Percentiles rank a stretch among this genome's conserved stretches.
Evolutionary conservation across 306 rosid species (phyloP).

Genomic region (cucumber (Cucumis sativus)): DNA sequence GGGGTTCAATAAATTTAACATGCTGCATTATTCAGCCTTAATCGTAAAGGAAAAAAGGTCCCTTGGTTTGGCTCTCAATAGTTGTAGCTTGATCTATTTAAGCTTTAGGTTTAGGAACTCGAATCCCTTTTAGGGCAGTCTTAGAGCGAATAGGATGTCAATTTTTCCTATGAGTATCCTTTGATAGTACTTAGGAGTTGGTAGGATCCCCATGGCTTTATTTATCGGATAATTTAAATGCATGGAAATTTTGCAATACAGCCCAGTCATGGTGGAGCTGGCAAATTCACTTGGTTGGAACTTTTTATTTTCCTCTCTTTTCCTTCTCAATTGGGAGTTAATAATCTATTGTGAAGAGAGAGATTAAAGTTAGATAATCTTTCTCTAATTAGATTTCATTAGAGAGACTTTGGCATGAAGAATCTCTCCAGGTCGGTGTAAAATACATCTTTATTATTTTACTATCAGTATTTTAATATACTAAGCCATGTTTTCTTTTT

Average conservation of each 20-base stretch:
- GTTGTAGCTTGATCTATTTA: neutral
- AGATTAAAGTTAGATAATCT: too few species aligned
- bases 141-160: neutral
- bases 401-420: too few species aligned
- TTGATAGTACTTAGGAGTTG: neutral
- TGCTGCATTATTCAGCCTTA: neutral
- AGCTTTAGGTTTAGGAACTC: neutral
- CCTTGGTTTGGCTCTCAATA: neutral
- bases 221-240: neutral
- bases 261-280: neutral
- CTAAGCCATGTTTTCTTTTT: too few species aligned
- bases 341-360: too few species aligned
- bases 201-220: neutral
- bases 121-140: neutral
- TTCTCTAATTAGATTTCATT: too few species aligned
- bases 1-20: slow-evolving; percentile 49
- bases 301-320: neutral
- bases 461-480: too few species aligned
- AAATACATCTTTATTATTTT: neutral
- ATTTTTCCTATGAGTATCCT: neutral
- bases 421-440: neutral
- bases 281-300: neutral
- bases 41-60: neutral
- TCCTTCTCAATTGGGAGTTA: too few species aligned
- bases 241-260: neutral